Conservation (phyloP, 805 yeast genomes). For the Jamesozyma lodderae region DNA sequence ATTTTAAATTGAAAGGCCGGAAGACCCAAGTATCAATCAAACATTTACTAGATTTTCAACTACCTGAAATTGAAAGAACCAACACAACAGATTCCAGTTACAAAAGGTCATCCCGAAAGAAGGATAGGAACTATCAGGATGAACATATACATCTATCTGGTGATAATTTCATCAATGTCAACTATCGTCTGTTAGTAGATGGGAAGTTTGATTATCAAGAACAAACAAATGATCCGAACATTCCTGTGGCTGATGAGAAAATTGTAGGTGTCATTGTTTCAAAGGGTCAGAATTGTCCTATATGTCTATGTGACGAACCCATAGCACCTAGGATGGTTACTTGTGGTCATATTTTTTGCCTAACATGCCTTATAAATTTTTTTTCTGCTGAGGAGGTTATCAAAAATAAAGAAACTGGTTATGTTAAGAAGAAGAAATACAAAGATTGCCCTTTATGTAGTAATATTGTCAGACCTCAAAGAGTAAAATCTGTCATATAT, state of each 20-base stretch:
- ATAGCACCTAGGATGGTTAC: slow-evolving; percentile 90
- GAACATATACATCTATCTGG: slow-evolving; percentile 47
- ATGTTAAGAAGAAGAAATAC: slow-evolving; percentile 36
- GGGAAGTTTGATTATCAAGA: slow-evolving; percentile 43
- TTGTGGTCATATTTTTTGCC: slow-evolving; percentile 91
- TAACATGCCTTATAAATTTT: slow-evolving; percentile 68
- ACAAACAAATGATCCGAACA: slow-evolving; percentile 65
- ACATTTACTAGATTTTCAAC: slow-evolving; percentile 53
- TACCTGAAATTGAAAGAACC: slow-evolving; percentile 34
- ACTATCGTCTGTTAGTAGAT: slow-evolving; percentile 77
- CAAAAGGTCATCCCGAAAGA: slow-evolving; percentile 15
- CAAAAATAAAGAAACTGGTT: slow-evolving; percentile 26
- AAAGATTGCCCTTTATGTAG: slow-evolving; percentile 80
- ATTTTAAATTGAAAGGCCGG: slow-evolving; percentile 30
- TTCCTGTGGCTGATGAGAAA: slow-evolving; percentile 51
- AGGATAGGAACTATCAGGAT: slow-evolving; percentile 19
- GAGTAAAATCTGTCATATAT: slow-evolving; percentile 57
- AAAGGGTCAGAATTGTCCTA: slow-evolving; percentile 77
- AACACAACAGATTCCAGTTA: slow-evolving; percentile 8
- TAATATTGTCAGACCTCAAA: slow-evolving; percentile 43
- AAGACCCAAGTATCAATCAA: slow-evolving; percentile 46
- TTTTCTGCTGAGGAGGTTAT: slow-evolving; percentile 41
- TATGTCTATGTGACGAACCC: slow-evolving; percentile 75
- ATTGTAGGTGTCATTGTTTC: slow-evolving; percentile 70
- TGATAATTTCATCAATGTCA: slow-evolving; percentile 67